Conservation (phyloP, 257 asterid species). For the Gentiana dahurica region DNA sequence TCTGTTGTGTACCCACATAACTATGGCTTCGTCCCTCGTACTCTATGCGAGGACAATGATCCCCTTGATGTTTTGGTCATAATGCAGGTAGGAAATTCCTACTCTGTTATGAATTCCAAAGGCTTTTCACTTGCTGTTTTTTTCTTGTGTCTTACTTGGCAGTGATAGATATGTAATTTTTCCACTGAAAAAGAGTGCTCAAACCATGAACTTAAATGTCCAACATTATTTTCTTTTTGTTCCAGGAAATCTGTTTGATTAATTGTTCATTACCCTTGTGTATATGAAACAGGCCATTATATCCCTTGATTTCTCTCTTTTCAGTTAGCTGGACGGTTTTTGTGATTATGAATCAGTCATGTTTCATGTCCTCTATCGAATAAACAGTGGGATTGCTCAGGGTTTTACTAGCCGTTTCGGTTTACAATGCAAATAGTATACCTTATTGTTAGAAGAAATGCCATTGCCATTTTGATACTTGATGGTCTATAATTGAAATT, state of each 20-base stretch:
- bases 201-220: too few relatives aligned
- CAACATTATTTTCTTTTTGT: too few relatives aligned
- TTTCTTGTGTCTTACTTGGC: not conserved
- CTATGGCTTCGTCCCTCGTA: conserved; percentile 97
- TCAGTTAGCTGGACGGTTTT: too few relatives aligned
- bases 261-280: too few relatives aligned
- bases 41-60: conserved; percentile 89
- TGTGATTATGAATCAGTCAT: too few relatives aligned
- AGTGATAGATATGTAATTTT: not conserved
- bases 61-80: conserved; percentile 94
- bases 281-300: too few relatives aligned
- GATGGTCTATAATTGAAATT: not conserved
- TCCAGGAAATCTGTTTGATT: too few relatives aligned
- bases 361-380: too few relatives aligned
- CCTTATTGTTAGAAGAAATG: not conserved
- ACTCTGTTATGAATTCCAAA: not conserved
- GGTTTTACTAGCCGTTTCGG: too few relatives aligned
- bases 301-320: too few relatives aligned
- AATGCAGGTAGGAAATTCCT: conserved; percentile 64
- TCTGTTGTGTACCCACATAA: conserved; percentile 98
- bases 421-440: too few relatives aligned
- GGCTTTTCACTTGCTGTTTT: not conserved
- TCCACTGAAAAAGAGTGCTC: not conserved
- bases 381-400: too few relatives aligned
- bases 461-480: not conserved